A percentile compares a stretch with the other conserved stretches of the same genome.
Conservation (phyloP, 2,329 filamentous ascomycete species). For the Sporothrix brunneoviolacea region DNA sequence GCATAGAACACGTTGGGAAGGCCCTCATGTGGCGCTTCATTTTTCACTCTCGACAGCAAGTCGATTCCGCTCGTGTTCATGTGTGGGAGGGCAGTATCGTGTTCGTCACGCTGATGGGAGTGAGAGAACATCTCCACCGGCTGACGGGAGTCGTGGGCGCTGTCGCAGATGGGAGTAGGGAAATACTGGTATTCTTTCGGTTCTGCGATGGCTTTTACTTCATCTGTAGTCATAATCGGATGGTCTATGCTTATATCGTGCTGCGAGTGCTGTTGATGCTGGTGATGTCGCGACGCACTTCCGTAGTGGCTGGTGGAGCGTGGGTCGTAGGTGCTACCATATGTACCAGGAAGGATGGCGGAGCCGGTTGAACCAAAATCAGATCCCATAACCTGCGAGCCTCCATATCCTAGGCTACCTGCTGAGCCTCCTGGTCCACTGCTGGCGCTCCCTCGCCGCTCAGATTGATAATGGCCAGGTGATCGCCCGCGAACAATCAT, state of each 20-base stretch:
- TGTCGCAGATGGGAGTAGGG: slow-evolving; percentile 44
- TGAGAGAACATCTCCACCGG: slow-evolving; percentile 44
- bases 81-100: slow-evolving; percentile 27
- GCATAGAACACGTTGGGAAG: slow-evolving; percentile 43
- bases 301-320: slow-evolving; percentile 36
- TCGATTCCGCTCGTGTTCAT: slow-evolving; percentile 18
- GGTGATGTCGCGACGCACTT: slow-evolving; percentile 33
- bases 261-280: slow-evolving; percentile 17
- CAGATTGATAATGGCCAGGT: slow-evolving; percentile 72
- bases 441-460: slow-evolving; percentile 60
- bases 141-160: slow-evolving; percentile 35
- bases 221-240: slow-evolving; percentile 41
- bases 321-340: slow-evolving; percentile 33
- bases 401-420: slow-evolving; percentile 45
- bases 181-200: slow-evolving; percentile 51
- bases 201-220: slow-evolving; percentile 42
- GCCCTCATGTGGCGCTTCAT: slow-evolving; percentile 36
- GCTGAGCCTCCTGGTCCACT: slow-evolving; percentile 62
- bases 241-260: slow-evolving; percentile 46
- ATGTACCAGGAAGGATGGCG: slow-evolving; percentile 34
- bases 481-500: slow-evolving; percentile 84
- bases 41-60: slow-evolving; percentile 39
- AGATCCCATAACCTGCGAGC: slow-evolving; percentile 33
- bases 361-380: slow-evolving; percentile 32
- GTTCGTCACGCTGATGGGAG: slow-evolving; percentile 27